Conservation (phyloP, 2,329 filamentous ascomycete genomes). For the Aureobasidium sp. region DNA sequence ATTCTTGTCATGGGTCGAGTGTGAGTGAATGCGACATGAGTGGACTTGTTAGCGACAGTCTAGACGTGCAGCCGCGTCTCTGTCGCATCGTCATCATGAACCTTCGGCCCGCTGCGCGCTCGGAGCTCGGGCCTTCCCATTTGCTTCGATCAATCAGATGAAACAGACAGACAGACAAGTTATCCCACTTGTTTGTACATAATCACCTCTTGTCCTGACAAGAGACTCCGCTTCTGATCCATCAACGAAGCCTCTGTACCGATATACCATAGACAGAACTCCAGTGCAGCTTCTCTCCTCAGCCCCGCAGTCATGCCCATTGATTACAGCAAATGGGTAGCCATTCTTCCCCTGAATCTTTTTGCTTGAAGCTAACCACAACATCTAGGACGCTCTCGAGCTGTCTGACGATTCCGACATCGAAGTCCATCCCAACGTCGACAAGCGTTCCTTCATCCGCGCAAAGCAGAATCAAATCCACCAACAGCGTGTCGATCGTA, state of each 20-base stretch:
- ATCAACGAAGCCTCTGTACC: neutral
- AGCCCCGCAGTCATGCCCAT: slow-evolving; percentile 41
- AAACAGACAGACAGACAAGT: neutral
- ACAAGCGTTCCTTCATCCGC: slow-evolving; percentile 96
- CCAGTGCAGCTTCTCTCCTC: neutral
- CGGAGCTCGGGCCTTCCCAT: neutral
- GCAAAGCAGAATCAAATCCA: slow-evolving; percentile 98
- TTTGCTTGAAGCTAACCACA: neutral
- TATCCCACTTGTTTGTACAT: neutral
- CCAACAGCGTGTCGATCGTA: slow-evolving; percentile 75
- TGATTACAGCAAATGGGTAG: slow-evolving; percentile 65
- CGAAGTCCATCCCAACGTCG: slow-evolving; percentile 97
- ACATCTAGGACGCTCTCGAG: slow-evolving; percentile 70
- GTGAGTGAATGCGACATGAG: neutral
- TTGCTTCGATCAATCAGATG: neutral
- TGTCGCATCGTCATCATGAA: slow-evolving; percentile 3
- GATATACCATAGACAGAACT: neutral
- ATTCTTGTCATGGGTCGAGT: neutral
- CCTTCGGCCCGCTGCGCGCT: slow-evolving; percentile 1
- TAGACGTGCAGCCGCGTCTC: neutral
- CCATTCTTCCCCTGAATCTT: neutral
- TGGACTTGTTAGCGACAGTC: neutral
- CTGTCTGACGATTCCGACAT: slow-evolving; percentile 97
- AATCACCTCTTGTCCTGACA: neutral
- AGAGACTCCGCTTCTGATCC: neutral